Evolutionary conservation across 1,284 basidiomycete genomes (phyloP).

Genomic region (Hemileia vastatrix): DNA sequence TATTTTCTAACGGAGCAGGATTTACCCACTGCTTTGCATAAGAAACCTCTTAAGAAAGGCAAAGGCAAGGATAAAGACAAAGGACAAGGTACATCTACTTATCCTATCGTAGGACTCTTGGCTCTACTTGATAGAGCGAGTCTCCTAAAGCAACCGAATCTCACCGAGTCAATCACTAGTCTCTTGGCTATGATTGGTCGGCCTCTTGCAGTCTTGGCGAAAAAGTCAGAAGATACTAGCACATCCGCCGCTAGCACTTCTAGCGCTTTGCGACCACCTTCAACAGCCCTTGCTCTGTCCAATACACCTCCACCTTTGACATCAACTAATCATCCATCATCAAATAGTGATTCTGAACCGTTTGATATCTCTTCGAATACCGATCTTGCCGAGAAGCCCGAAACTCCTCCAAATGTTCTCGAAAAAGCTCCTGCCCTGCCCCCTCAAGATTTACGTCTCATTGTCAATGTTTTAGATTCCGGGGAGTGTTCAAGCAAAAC

Average conservation of each 20-base stretch:
- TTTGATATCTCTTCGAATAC: slow-evolving; percentile 4
- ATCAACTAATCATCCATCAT: slow-evolving; percentile 47
- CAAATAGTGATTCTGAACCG: slow-evolving; percentile 6
- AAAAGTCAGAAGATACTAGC: slow-evolving; percentile 24
- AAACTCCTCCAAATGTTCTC: slow-evolving; percentile 27
- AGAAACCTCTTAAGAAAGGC: slow-evolving; percentile 64
- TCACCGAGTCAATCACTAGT: slow-evolving; percentile 80
- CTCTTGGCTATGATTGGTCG: slow-evolving; percentile 76
- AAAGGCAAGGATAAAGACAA: slow-evolving; percentile 72
- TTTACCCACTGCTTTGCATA: slow-evolving; percentile 62
- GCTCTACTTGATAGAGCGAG: slow-evolving; percentile 73
- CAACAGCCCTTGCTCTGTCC: background rate
- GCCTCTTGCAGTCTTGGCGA: slow-evolving; percentile 52
- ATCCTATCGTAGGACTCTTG: slow-evolving; percentile 77
- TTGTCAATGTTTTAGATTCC: slow-evolving; percentile 84
- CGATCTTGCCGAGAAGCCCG: slow-evolving; percentile 10
- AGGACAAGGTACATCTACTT: slow-evolving; percentile 64
- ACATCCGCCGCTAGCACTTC: slow-evolving; percentile 1
- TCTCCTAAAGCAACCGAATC: slow-evolving; percentile 70
- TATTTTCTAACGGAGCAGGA: slow-evolving; percentile 95
- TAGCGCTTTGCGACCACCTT: background rate
- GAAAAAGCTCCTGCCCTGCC: slow-evolving; percentile 70
- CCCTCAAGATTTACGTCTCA: slow-evolving; percentile 64
- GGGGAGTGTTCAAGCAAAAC: slow-evolving; percentile 91
- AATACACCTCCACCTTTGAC: slow-evolving; percentile 12